Conservation (phyloP, 2,329 filamentous ascomycete genomes). For the Pseudocercospora fijiensis region DNA sequence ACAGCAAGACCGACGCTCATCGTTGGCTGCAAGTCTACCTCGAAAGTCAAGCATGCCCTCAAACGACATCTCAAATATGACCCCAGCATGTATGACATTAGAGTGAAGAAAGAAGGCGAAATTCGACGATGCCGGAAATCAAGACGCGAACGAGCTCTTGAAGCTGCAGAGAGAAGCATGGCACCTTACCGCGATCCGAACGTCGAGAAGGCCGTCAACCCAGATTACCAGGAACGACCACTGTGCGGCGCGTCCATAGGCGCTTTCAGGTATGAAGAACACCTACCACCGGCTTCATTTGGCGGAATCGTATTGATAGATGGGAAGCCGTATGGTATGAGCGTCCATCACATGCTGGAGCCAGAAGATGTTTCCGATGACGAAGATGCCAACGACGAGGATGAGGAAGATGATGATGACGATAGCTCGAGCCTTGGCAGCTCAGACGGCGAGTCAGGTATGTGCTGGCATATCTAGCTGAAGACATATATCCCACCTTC, state of each 20-base stretch:
- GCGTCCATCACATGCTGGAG: constrained; percentile 94
- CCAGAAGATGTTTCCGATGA: constrained; percentile 54
- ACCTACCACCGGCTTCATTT: constrained; percentile 86
- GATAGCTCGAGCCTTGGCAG: constrained; percentile 36
- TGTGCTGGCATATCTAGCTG: not conserved
- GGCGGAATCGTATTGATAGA: constrained; percentile 86
- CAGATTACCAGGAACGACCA: constrained; percentile 74
- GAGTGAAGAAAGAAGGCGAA: constrained; percentile 61
- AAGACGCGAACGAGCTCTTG: constrained; percentile 39
- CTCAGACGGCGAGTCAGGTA: constrained; percentile 46
- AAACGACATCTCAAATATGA: constrained; percentile 71
- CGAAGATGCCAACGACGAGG: constrained; percentile 38
- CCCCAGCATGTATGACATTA: constrained; percentile 62
- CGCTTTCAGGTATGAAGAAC: constrained; percentile 79
- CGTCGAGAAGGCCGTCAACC: constrained; percentile 56
- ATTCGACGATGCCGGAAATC: constrained; percentile 25
- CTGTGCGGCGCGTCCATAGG: constrained; percentile 89
- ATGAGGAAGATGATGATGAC: constrained; percentile 38
- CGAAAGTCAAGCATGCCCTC: constrained; percentile 69
- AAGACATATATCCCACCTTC: not conserved
- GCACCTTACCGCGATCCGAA: constrained; percentile 27
- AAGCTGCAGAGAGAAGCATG: constrained; percentile 31
- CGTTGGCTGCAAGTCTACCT: constrained; percentile 72
- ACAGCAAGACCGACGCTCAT: constrained; percentile 70
- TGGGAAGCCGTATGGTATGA: constrained; percentile 85